A percentile compares a stretch with the other conserved stretches of the same genome.
These are phyloP conservation scores for Theileria luwenshuni DNA, from an alignment of 169 alveolate genomes.

Conservation along the genomic window DNA sequence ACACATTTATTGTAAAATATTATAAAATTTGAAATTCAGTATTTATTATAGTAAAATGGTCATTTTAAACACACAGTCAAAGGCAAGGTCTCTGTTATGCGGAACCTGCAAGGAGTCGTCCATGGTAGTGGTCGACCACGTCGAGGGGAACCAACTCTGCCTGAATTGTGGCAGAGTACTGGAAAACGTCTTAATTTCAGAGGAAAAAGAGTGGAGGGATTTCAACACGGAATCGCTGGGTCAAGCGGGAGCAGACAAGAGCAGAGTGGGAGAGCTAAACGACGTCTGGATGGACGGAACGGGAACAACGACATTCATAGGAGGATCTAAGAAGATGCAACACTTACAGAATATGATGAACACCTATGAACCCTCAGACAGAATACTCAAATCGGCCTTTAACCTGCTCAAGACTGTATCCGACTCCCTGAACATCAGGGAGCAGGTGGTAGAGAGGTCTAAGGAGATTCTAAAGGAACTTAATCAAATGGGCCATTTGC, in stretches of 20 bases:
- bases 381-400: slow-evolving; percentile 78
- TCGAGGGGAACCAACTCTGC: slow-evolving; percentile 87
- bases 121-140: slow-evolving; percentile 76
- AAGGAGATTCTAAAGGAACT: slow-evolving; percentile 82
- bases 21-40: no score
- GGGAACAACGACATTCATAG: slow-evolving; percentile 85
- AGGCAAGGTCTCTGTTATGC: slow-evolving; percentile 54
- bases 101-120: slow-evolving; percentile 80
- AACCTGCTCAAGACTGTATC: slow-evolving; percentile 75
- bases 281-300: slow-evolving; percentile 87
- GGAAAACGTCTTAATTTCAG: slow-evolving; percentile 81
- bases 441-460: slow-evolving; percentile 82
- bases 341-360: slow-evolving; percentile 75
- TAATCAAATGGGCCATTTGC: slow-evolving; percentile 64
- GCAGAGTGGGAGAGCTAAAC: slow-evolving; percentile 86
- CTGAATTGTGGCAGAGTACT: slow-evolving; percentile 84
- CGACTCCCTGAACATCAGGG: slow-evolving; percentile 78
- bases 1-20: not conserved
- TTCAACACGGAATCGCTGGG: slow-evolving; percentile 78
- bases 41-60: slow-evolving; percentile 10
- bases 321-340: slow-evolving; percentile 80
- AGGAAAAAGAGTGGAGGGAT: slow-evolving; percentile 90
- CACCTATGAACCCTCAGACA: slow-evolving; percentile 70
- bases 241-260: slow-evolving; percentile 78
- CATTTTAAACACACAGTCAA: slow-evolving; percentile 2